Evolutionary conservation across 176 grass and related monocot genomes (phyloP).

Genomic region (Melocanna baccifera): DNA sequence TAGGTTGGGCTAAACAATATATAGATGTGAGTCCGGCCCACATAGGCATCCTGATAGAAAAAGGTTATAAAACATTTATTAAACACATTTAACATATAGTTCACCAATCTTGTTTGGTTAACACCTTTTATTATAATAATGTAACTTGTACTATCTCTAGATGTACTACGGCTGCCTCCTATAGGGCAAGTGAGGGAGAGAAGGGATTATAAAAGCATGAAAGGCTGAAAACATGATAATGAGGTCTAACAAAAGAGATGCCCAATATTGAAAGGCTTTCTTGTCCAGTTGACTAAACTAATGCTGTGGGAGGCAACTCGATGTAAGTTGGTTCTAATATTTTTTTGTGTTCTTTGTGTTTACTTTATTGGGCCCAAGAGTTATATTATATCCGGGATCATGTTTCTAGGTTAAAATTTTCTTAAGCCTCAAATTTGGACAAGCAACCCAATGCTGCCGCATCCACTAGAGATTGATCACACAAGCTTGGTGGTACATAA

Average conservation of each 20-base stretch:
- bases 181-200: background rate
- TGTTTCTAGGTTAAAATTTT: conserved; percentile 42
- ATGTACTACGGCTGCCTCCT: conserved; percentile 13
- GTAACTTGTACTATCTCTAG: conserved; percentile 7
- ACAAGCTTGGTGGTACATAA: conserved; percentile 7
- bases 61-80: background rate
- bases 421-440: conserved; percentile 21
- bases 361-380: conserved; percentile 30
- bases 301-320: conserved; percentile 26
- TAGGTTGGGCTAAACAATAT: background rate
- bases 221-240: conserved; percentile 52
- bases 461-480: conserved; percentile 36
- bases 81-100: background rate
- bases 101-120: conserved; percentile 9
- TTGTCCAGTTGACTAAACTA: conserved; percentile 46
- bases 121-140: background rate
- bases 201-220: conserved; percentile 21
- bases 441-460: conserved; percentile 42
- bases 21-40: background rate
- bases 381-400: conserved; percentile 37
- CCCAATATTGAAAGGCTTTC: conserved; percentile 43
- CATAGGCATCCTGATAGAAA: background rate
- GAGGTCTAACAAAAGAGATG: conserved; percentile 45
- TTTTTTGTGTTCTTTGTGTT: conserved; percentile 35
- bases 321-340: conserved; percentile 33